Evolutionary conservation across 495 filamentous ascomycete species (phyloP), one percentile per base, ranked within the genome.

Genomic region (Cercophora sp.): DNA sequence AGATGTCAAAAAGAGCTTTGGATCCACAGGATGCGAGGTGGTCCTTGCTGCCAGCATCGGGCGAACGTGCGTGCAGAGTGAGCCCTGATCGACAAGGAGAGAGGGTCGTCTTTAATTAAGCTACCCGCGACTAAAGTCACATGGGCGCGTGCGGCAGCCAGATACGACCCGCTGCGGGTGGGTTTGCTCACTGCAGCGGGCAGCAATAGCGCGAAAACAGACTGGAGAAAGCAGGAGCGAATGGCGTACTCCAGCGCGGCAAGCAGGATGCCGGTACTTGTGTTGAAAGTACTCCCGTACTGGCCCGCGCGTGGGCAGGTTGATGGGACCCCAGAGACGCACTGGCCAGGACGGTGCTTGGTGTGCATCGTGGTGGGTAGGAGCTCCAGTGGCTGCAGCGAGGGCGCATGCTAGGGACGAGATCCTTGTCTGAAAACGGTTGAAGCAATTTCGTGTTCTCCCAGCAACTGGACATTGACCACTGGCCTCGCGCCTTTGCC

Each of bases 381-480:
- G 35, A 58, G 57, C 47, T 46, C 52, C 39, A 46, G 54, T 57
- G 61, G 55, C 58, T 65, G 64, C 64, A 65, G 64, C 52, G 55
- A 26, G 44, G 43, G 55, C 61, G 59, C 61, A 56, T 58, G 58
- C 37, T 56, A 37, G 52, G 58, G 52, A 54, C 55, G 40, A 46
- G 51, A 64, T 65, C 64, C 62, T 56, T 67, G 59, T 60, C 57
- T 54, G 50, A 36, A 63, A 65, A 67, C 64, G 64, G 62, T 57
- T 62, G 59, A 57, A 62, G 62, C 60, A 67, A 65, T 67, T 61
- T 67, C 59, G 59, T 61, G 55, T 61, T 54, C 59, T 57, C 54
- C 51, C 47, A 56, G 64, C 64, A 60, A 59, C 60, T 61, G 49
- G 35, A 52, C 42, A 50, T 60, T 49, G 55, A 43, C 52, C 52